Conservation (phyloP, 495 filamentous ascomycete species). For the Tetracladium marchalianum region DNA sequence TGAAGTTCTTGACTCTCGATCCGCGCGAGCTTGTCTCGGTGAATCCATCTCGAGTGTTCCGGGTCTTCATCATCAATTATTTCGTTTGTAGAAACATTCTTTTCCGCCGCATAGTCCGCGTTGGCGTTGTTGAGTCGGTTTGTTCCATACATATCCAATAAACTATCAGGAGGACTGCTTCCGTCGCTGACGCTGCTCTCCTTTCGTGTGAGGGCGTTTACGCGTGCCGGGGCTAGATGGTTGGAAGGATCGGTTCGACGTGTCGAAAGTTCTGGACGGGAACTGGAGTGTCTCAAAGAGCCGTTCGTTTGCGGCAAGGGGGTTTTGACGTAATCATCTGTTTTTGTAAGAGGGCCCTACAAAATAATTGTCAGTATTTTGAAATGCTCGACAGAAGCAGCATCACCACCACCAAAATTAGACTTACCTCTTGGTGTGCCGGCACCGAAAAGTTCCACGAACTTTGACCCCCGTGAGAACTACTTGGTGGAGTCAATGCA, state of each 20-base stretch:
- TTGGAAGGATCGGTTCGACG: conserved; percentile 6
- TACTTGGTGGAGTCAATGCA: conserved; percentile 40
- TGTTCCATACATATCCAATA: conserved; percentile 43
- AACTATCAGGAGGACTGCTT: conserved; percentile 46
- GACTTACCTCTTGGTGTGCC: conserved; percentile 23
- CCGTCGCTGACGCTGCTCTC: conserved; percentile 40
- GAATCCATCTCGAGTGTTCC: conserved; percentile 80
- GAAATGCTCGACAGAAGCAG: background rate
- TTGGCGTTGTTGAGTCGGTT: conserved; percentile 16
- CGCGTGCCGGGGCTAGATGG: conserved; percentile 16
- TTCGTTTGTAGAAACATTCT: conserved; percentile 5
- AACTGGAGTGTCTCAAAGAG: conserved; percentile 7
- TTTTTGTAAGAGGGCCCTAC: conserved; percentile 6
- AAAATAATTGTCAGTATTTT: background rate
- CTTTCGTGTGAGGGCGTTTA: conserved; percentile 27
- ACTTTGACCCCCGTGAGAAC: conserved; percentile 36
- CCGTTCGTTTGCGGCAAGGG: conserved; percentile 18
- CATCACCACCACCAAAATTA: conserved; percentile 7
- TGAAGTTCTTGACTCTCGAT: conserved; percentile 93
- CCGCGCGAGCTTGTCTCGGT: conserved; percentile 85
- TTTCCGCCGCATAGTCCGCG: conserved; percentile 24
- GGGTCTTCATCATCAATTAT: conserved; percentile 23
- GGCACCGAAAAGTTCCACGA: conserved; percentile 42
- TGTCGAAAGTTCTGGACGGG: conserved; percentile 13
- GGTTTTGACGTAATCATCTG: conserved; percentile 9